Evolutionary conservation across 148 eudicot genomes (phyloP).

Genomic region (Rhododendron mucronatum): DNA sequence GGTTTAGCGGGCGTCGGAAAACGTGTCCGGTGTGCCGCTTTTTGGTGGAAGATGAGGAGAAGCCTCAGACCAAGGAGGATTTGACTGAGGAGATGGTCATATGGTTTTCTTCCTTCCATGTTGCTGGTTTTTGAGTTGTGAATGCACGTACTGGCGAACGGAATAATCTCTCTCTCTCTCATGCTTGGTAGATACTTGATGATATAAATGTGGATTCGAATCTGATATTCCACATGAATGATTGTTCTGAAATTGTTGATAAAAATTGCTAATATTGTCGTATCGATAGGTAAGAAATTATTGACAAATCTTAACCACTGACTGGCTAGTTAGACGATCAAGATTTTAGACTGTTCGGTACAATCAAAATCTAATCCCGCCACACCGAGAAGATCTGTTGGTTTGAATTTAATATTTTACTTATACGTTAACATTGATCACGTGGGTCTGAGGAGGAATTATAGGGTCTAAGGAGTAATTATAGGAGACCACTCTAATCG

Average conservation of each 20-base stretch:
- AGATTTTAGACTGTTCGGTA: background rate
- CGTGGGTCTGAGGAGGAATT: no score
- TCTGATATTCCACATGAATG: background rate
- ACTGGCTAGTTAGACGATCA: background rate
- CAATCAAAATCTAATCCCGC: background rate
- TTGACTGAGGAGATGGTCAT: constrained; percentile 65
- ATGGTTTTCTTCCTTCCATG: constrained; percentile 93
- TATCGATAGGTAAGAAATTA: background rate
- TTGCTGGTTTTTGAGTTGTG: constrained; percentile 47
- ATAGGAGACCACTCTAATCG: no score
- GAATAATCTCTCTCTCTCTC: constrained; percentile 1
- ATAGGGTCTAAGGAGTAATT: no score
- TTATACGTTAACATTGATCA: no score
- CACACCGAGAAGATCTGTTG: no score
- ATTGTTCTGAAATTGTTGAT: background rate
- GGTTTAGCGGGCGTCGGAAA: constrained; percentile 48
- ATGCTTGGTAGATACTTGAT: background rate
- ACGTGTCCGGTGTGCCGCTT: constrained; percentile 85
- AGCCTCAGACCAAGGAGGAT: constrained; percentile 20
- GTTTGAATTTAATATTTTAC: no score
- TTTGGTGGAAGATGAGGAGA: constrained; percentile 40
- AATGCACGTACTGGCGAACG: background rate
- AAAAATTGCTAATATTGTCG: background rate
- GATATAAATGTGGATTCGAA: background rate
- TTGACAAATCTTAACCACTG: background rate